A percentile compares a stretch with the other conserved stretches of the same genome.
phyloP scores from a whole-genome alignment of 805 yeast genomes.

The Candida taoyuanica region DNA sequence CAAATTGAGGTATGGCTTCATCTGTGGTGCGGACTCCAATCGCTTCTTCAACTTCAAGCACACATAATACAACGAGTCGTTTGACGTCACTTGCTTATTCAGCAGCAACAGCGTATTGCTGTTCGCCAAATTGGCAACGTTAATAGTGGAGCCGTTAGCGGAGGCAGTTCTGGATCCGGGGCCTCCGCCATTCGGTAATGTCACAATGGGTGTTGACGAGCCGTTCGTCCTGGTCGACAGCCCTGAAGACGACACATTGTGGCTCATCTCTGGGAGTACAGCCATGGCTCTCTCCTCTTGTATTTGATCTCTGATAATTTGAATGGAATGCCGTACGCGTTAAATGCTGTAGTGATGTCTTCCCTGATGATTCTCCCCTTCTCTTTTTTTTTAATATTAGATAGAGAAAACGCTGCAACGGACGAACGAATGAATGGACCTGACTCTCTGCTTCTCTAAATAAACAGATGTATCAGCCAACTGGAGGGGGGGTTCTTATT shows the following conservation, averaged over 20 bases:
- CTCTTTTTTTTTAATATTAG: too few relatives aligned
- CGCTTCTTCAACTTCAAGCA: constrained; percentile 53
- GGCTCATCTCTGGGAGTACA: constrained; percentile 1
- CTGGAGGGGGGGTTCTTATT: too few relatives aligned
- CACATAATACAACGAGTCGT: constrained; percentile 67
- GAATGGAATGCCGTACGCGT: too few relatives aligned
- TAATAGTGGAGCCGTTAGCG: constrained; percentile 9
- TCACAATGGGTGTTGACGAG: constrained; percentile 7
- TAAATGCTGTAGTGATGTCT: too few relatives aligned
- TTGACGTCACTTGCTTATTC: constrained; percentile 57
- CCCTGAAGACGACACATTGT: constrained; percentile 6
- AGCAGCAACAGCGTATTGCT: constrained; percentile 39
- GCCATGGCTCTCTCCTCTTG: neutral
- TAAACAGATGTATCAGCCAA: too few relatives aligned
- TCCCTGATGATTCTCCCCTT: too few relatives aligned
- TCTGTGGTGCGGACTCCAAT: constrained; percentile 56
- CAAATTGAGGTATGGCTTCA: constrained; percentile 60
- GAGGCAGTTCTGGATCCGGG: constrained; percentile 12
- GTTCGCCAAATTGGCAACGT: constrained; percentile 7
- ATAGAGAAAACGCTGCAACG: too few relatives aligned
- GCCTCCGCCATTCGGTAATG: constrained; percentile 4
- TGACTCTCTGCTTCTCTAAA: too few relatives aligned
- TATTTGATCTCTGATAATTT: too few relatives aligned
- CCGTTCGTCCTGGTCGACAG: constrained; percentile 7
- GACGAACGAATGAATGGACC: too few relatives aligned